Evolutionary conservation across 192 early-diverging fungal species (phyloP).

Genomic region (Dispira simplex): DNA sequence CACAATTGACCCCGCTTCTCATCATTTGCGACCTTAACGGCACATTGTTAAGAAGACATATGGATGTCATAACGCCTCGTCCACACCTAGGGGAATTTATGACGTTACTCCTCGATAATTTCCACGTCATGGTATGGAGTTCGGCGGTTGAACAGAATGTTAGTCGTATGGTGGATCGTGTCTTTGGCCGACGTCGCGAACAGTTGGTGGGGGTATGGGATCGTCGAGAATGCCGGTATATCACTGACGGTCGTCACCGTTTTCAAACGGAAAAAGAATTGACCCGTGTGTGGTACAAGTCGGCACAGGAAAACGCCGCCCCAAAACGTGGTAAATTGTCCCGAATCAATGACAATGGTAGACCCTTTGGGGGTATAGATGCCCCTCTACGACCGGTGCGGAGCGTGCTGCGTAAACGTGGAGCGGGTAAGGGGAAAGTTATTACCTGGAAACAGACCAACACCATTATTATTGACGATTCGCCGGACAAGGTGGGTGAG

Average conservation of each 20-base stretch:
- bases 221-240: background rate
- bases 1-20: background rate
- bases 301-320: background rate
- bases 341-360: background rate
- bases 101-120: slow-evolving; percentile 33
- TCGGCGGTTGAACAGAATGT: slow-evolving; percentile 41
- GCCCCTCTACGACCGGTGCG: background rate
- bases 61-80: slow-evolving; percentile 16
- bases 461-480: slow-evolving; percentile 2
- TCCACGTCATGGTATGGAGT: slow-evolving; percentile 61
- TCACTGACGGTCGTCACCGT: background rate
- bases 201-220: background rate
- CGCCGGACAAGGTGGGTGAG: background rate
- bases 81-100: slow-evolving; percentile 38
- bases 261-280: background rate
- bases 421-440: no score
- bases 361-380: background rate
- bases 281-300: background rate
- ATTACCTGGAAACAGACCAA: background rate
- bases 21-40: background rate
- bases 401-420: background rate
- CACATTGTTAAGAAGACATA: background rate
- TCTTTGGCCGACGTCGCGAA: slow-evolving; percentile 18
- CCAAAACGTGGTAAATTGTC: no score
- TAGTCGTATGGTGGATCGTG: slow-evolving; percentile 27